Evolutionary conservation across 495 filamentous ascomycete genomes (phyloP), one percentile per base, ranked within the genome.

Genomic region (Darksidea phi): DNA sequence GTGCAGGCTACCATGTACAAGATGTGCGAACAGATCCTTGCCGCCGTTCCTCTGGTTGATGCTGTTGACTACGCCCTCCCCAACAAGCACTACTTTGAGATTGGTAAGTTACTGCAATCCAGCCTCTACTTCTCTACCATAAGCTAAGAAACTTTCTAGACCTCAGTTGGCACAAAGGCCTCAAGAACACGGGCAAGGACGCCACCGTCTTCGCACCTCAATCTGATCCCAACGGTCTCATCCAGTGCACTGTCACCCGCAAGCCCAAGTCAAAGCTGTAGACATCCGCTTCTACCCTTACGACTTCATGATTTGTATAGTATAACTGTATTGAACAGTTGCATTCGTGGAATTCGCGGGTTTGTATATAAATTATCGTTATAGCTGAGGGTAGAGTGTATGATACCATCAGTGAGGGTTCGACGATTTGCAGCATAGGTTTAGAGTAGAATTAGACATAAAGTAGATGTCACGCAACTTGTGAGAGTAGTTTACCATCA

Each of bases 1-100:
- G 94, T 98, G 17, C 94, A 98, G 80, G 86, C 86, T 63, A 97
- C 92, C 57, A 96, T 98, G 94, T 97, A 95, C 76, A 93, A 95
- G 80, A 98, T 98, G 94, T 83, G 82, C 58, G 86, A 93, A 72
- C 80, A 88, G 77, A 96, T 98, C 64, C 78, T 98, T 64, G 88
- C 79, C 17, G 83, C 78, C 24, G 90, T 81, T 54, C 84, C 89
- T 26, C 77, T 85, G 72, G 81, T 90, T 10, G 84, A 88, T 42
- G 77, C 82, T 12, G 88, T 91, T 37, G 83, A 86, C 66, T 97
- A 96, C 70, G 81, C 85, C 12, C 78, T 98, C 71, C 94, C 94
- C 20, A 98, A 98, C 77, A 97, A 96, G 78, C 94, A 98, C 74
- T 98, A 96, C 77, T 98, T 97, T 71, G 94, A 97, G 74, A 87